Evolutionary conservation across 1,284 basidiomycete species (phyloP).

Genomic region (Boletus austroedulis): DNA sequence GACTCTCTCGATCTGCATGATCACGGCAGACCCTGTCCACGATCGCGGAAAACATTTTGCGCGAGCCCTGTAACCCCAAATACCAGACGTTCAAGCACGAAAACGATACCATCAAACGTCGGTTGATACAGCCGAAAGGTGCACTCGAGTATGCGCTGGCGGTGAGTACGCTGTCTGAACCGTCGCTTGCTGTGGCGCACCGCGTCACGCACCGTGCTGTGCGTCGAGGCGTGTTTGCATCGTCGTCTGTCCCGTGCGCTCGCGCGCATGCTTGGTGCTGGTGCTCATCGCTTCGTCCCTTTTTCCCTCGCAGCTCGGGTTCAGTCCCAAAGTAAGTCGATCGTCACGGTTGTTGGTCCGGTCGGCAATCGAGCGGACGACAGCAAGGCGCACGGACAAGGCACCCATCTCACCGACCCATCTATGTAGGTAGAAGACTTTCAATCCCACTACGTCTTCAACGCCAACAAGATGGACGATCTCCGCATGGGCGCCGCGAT

Average conservation of each 20-base stretch:
- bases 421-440: constrained; percentile 44
- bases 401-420: too few species aligned
- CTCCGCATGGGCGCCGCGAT: constrained; percentile 62
- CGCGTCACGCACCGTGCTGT: neutral
- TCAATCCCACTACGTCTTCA: constrained; percentile 66
- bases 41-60: constrained; percentile 70
- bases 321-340: constrained; percentile 53
- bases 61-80: constrained; percentile 67
- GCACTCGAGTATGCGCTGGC: constrained; percentile 74
- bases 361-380: neutral
- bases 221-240: too few species aligned
- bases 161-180: constrained; percentile 39
- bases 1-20: neutral
- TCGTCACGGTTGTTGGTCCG: neutral
- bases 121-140: constrained; percentile 62
- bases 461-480: constrained; percentile 49
- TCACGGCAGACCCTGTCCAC: constrained; percentile 50
- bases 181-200: neutral
- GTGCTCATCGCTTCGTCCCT: too few species aligned
- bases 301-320: constrained; percentile 59
- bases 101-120: constrained; percentile 62
- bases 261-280: too few species aligned
- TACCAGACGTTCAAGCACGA: constrained; percentile 72
- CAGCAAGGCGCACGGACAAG: neutral
- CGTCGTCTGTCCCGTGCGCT: neutral